Base-by-base conservation (phyloP, 768 basidiomycete genomes). In the Cantharellus anzutake region DNA sequence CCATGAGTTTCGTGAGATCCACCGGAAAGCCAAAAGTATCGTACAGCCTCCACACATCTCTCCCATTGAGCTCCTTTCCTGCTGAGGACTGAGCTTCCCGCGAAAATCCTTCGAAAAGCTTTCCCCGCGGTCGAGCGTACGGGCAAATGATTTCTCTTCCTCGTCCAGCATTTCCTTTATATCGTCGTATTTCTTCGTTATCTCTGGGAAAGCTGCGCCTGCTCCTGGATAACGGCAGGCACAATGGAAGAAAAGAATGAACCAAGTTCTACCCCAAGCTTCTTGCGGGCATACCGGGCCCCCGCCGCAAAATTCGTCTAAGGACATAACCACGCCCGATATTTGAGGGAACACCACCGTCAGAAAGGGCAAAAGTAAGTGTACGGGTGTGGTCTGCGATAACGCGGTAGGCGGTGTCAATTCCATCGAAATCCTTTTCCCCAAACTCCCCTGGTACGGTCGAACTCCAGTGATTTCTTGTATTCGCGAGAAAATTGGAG, bases 21-120 rank as follows among this genome's bases (percentile, higher is more conserved):
- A 89, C 91, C 0, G 96, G 96, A 75, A 99, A 99, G 57, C 96
- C 96, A 68, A 87, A 99, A 1, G 96, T 98, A 69, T 99, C 96
- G 69, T 98, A 98, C 57, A 99, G 71, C 37, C 88, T 79, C 96
- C 96, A 99, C 41, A 97, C 89, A 67, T 99, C 94, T 65, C 83
- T 86, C 35, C 96, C 96, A 61, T 74, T 81, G 39, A 99, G 80
- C 64, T 81, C 79, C 42, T 73, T 82, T 3, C 71, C 66, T 4
- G 82, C 83, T 55, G 76, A 73, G 58, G 82, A 77, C 63, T 75
- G 75, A 4, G 93, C 82, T 40, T 78, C 75, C 37, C 73, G 67
- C 29, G 85, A 86, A 70, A 89, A 96, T 65, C 86, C 81, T 59
- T 93, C 89, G 69, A 98, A 99, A 3, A 98, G 76, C 67, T 83